These are phyloP conservation scores for Hibiscus mutabilis DNA, from an alignment of 345 rosid genomes.

Conservation along the genomic window DNA sequence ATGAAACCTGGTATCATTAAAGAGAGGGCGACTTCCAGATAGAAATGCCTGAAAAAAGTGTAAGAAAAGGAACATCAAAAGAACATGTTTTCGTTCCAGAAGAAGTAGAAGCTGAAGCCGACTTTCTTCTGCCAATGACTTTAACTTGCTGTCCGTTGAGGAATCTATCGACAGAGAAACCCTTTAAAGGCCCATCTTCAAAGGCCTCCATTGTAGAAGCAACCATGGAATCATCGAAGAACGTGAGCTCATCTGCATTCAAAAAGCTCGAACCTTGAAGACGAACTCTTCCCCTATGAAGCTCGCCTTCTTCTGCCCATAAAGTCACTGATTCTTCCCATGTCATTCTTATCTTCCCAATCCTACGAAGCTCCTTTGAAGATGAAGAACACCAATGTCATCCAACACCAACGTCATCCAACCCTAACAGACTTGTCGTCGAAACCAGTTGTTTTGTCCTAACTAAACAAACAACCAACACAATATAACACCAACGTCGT, in stretches of 20 bases:
- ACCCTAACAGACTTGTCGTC: too few species aligned
- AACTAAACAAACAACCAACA: constrained; percentile 25
- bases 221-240: constrained; percentile 79
- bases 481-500: too few species aligned
- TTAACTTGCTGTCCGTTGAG: constrained; percentile 81
- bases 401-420: constrained; percentile 15
- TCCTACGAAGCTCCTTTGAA: constrained; percentile 49
- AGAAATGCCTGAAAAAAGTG: too few species aligned
- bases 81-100: neutral
- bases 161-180: constrained; percentile 87
- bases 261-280: constrained; percentile 75
- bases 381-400: constrained; percentile 14
- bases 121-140: constrained; percentile 78
- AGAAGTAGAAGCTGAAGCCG: constrained; percentile 13
- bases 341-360: constrained; percentile 82
- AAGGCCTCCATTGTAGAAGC: constrained; percentile 84
- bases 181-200: constrained; percentile 72
- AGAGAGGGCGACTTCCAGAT: too few species aligned
- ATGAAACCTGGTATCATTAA: too few species aligned
- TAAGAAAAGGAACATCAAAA: too few species aligned
- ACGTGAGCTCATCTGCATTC: constrained; percentile 80
- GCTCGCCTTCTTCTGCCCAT: constrained; percentile 97
- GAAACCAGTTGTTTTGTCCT: constrained; percentile 41
- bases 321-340: constrained; percentile 97
- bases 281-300: constrained; percentile 67